phyloP scores from a whole-genome alignment of 2,329 filamentous ascomycete genomes.

The Calonectria hongkongensis region DNA sequence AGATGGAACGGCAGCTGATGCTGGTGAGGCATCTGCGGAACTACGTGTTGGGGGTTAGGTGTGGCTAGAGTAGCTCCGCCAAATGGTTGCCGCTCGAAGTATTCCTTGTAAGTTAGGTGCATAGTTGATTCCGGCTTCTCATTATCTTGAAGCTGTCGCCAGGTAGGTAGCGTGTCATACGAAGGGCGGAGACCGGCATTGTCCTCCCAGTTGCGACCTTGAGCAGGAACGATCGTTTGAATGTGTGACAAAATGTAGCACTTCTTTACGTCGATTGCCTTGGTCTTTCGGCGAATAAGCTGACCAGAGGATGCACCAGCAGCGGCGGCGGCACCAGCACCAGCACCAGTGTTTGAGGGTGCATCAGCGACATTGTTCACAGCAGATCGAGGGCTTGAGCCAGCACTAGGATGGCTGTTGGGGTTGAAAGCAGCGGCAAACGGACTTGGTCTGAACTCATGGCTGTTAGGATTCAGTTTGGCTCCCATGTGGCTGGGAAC shows the following conservation, averaged over 20 bases:
- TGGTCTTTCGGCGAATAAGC: constrained; percentile 82
- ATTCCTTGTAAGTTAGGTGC: constrained; percentile 82
- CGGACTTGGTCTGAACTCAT: constrained; percentile 91
- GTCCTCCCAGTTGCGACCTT: constrained; percentile 78
- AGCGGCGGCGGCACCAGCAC: constrained; percentile 6
- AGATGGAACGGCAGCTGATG: constrained; percentile 90
- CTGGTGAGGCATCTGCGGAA: constrained; percentile 85
- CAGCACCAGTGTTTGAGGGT: constrained; percentile 38
- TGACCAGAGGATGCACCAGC: constrained; percentile 58
- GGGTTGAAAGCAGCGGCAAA: constrained; percentile 89
- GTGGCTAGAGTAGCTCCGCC: constrained; percentile 77
- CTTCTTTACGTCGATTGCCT: constrained; percentile 83
- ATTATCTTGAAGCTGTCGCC: constrained; percentile 83
- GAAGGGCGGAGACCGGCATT: constrained; percentile 90
- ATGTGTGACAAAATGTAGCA: constrained; percentile 73
- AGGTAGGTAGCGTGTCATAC: constrained; percentile 89
- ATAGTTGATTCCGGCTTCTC: constrained; percentile 81
- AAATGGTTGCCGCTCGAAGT: constrained; percentile 83
- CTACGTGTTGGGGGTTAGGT: constrained; percentile 80
- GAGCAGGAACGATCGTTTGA: constrained; percentile 71
- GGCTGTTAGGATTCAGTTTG: constrained; percentile 79
- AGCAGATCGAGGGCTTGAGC: constrained; percentile 82
- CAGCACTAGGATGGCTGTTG: constrained; percentile 76
- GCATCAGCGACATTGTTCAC: constrained; percentile 69
- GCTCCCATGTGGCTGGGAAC: constrained; percentile 71